phyloP scores from a whole-genome alignment of 805 yeast species.

The Nakazawaea populi region DNA sequence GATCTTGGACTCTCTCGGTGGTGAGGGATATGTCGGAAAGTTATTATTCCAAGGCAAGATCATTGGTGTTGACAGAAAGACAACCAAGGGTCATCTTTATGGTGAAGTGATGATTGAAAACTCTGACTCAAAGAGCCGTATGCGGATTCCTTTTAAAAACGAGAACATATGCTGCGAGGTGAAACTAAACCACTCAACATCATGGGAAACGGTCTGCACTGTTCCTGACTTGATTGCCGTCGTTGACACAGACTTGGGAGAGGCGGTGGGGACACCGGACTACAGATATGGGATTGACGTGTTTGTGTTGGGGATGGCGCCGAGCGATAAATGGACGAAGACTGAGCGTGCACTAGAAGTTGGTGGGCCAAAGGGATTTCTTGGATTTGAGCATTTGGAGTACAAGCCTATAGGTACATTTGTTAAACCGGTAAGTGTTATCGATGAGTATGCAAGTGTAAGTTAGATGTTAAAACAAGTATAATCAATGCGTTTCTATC shows the following conservation, averaged over 20 bases:
- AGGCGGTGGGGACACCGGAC: conserved; percentile 42
- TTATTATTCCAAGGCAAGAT: conserved; percentile 35
- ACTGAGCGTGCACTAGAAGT: conserved; percentile 28
- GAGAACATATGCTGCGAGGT: conserved; percentile 34
- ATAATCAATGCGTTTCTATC: too few relatives aligned
- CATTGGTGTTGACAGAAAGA: conserved; percentile 33
- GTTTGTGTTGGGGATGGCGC: conserved; percentile 35
- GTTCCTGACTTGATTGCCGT: conserved; percentile 42
- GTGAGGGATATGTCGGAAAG: conserved; percentile 23
- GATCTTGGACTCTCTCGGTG: conserved; percentile 32
- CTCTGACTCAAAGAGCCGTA: conserved; percentile 11
- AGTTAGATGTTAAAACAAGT: neutral
- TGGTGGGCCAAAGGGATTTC: conserved; percentile 36
- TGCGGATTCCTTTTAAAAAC: conserved; percentile 39
- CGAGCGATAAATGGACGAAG: conserved; percentile 30
- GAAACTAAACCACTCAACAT: conserved; percentile 14
- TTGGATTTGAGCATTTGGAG: conserved; percentile 25
- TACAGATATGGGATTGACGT: conserved; percentile 39
- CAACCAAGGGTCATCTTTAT: conserved; percentile 36
- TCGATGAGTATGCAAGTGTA: conserved; percentile 25
- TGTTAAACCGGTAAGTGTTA: conserved; percentile 30
- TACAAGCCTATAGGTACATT: conserved; percentile 33
- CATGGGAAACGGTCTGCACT: conserved; percentile 26
- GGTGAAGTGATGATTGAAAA: conserved; percentile 32
- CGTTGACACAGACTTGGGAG: conserved; percentile 34